phyloP scores from a whole-genome alignment of 768 basidiomycete species.

The Sistotremastrum suecicum region DNA sequence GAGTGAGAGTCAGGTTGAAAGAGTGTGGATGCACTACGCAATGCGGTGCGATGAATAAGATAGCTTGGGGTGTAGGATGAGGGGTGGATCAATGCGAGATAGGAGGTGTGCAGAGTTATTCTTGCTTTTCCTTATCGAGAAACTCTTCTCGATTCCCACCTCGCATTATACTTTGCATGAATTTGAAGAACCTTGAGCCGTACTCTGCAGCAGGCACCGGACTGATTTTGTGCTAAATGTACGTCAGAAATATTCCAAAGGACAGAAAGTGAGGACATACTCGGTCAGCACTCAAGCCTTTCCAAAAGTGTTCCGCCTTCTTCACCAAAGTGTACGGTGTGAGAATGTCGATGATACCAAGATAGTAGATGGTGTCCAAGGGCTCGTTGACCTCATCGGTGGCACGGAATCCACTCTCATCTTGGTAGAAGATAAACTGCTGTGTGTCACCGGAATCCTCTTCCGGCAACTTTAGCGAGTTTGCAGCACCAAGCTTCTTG shows the following conservation, averaged over 20 bases:
- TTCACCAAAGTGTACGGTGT: slow-evolving; percentile 77
- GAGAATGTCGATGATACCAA: slow-evolving; percentile 93
- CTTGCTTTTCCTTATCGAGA: no score
- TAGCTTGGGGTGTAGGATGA: no score
- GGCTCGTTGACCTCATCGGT: slow-evolving; percentile 73
- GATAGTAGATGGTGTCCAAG: slow-evolving; percentile 75
- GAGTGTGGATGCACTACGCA: no score
- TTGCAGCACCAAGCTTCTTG: slow-evolving; percentile 42
- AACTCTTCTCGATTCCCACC: slow-evolving; percentile 29
- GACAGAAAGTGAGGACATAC: slow-evolving; percentile 35
- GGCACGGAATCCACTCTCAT: slow-evolving; percentile 85
- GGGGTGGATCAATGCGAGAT: no score
- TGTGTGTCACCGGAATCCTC: slow-evolving; percentile 48
- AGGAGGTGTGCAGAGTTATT: no score
- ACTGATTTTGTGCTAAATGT: slow-evolving; percentile 76
- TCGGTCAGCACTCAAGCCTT: slow-evolving; percentile 73
- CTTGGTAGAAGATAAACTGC: slow-evolving; percentile 89
- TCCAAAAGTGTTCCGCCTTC: slow-evolving; percentile 83
- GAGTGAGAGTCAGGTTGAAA: no score
- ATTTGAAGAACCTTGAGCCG: slow-evolving; percentile 73
- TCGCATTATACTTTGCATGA: slow-evolving; percentile 77
- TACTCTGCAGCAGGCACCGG: slow-evolving; percentile 84
- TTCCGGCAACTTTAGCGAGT: slow-evolving; percentile 42
- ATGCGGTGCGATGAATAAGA: no score
- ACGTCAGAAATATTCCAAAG: slow-evolving; percentile 4